Percentiles rank a stretch among this genome's conserved stretches.
These are phyloP conservation scores for Beauveria caledonica DNA, from an alignment of 2,329 filamentous ascomycete genomes.

Conservation along the genomic window DNA sequence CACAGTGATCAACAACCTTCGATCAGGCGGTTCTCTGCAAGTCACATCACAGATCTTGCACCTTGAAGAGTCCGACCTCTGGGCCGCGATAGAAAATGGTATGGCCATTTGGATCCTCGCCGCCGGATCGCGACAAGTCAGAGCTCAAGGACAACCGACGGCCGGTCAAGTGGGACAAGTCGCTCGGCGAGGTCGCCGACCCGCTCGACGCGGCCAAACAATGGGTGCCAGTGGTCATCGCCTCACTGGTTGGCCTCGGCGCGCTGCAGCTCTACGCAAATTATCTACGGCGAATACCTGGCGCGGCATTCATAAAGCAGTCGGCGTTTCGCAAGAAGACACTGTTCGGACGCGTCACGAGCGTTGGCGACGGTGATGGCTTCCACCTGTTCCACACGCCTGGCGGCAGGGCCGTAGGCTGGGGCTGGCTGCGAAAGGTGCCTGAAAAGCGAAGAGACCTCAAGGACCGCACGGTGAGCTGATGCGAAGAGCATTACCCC, in stretches of 20 bases:
- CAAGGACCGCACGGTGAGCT: constrained; percentile 66
- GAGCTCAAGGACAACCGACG: constrained; percentile 17
- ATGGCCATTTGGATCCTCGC: constrained; percentile 31
- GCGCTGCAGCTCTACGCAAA: constrained; percentile 54
- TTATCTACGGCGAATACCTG: constrained; percentile 79
- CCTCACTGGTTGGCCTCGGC: constrained; percentile 30
- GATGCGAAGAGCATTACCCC: neutral
- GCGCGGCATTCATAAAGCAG: constrained; percentile 65
- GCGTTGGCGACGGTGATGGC: constrained; percentile 92
- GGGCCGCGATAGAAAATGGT: constrained; percentile 29
- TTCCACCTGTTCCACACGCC: constrained; percentile 94
- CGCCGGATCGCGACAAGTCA: constrained; percentile 15
- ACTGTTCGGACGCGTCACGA: constrained; percentile 79
- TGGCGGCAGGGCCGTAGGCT: constrained; percentile 77
- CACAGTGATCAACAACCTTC: neutral
- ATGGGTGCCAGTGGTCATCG: constrained; percentile 31
- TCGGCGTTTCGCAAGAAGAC: constrained; percentile 66
- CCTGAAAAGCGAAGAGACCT: constrained; percentile 61
- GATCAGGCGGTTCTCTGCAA: neutral
- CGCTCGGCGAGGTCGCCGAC: constrained; percentile 23
- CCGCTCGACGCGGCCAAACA: constrained; percentile 29
- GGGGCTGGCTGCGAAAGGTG: constrained; percentile 81
- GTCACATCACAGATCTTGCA: constrained; percentile 16
- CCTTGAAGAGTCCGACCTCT: neutral
- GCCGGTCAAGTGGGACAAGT: constrained; percentile 31